phyloP scores from a whole-genome alignment of 352 stramenopile genomes.

The Phytophthora chlamydospora region DNA sequence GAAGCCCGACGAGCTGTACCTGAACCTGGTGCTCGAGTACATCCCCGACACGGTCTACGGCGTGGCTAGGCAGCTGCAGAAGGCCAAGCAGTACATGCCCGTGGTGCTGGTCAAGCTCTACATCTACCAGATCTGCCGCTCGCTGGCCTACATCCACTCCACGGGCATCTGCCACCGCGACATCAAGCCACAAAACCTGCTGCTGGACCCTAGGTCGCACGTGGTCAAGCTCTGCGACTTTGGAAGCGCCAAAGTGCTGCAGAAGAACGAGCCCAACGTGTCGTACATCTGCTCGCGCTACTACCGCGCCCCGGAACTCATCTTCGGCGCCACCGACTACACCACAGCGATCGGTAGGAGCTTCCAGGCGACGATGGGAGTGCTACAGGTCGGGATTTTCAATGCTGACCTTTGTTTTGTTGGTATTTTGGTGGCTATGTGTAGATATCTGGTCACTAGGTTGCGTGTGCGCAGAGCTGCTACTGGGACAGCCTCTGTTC shows the following conservation, averaged over 20 bases:
- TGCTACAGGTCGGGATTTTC: neutral
- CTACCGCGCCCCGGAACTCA: slow-evolving; percentile 99
- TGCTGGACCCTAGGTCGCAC: slow-evolving; percentile 97
- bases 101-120: slow-evolving; percentile 99
- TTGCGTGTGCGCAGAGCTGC: slow-evolving; percentile 98
- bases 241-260: slow-evolving; percentile 95
- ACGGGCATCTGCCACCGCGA: slow-evolving; percentile 99
- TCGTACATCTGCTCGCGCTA: slow-evolving; percentile 99
- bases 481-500: slow-evolving; percentile 98
- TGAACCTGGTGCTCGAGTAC: slow-evolving; percentile 99
- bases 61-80: slow-evolving; percentile 95
- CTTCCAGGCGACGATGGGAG: neutral
- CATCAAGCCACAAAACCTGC: slow-evolving; percentile 99
- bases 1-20: slow-evolving; percentile 97
- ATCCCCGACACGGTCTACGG: slow-evolving; percentile 99
- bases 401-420: neutral
- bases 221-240: slow-evolving; percentile 99
- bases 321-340: slow-evolving; percentile 99
- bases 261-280: slow-evolving; percentile 98
- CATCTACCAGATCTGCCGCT: slow-evolving; percentile 99
- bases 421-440: slow-evolving; percentile 40
- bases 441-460: slow-evolving; percentile 96
- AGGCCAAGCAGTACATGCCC: slow-evolving; percentile 97
- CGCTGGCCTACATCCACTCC: slow-evolving; percentile 98
- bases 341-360: slow-evolving; percentile 95